Conservation (phyloP, 352 stramenopile genomes). For the Phytophthora ramorum region DNA sequence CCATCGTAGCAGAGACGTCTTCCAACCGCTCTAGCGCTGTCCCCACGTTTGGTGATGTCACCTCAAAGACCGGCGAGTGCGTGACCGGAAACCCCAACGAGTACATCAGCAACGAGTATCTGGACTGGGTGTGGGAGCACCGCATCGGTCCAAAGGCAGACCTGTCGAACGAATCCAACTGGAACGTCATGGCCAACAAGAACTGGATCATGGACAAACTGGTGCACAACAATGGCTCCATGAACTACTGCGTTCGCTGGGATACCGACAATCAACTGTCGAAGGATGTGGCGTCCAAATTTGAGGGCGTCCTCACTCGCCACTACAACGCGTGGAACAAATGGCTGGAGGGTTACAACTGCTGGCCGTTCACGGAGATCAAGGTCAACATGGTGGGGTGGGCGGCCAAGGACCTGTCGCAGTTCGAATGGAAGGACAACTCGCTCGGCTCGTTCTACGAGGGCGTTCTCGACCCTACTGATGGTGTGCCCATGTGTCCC, state of each 20-base stretch:
- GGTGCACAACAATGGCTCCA: conserved; percentile 31
- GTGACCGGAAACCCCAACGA: conserved; percentile 13
- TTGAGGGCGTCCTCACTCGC: conserved; percentile 18
- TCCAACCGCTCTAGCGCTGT: conserved; percentile 15
- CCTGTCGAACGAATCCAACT: conserved; percentile 9
- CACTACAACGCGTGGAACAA: conserved; percentile 34
- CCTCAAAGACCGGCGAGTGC: conserved; percentile 17
- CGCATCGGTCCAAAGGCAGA: conserved; percentile 19
- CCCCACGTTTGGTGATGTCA: conserved; percentile 27
- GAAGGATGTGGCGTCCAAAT: conserved; percentile 11
- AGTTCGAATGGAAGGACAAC: conserved; percentile 28
- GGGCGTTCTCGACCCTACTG: background rate
- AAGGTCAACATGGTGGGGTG: conserved; percentile 33
- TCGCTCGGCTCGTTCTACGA: conserved; percentile 25
- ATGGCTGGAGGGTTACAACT: conserved; percentile 33
- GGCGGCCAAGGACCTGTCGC: conserved; percentile 19
- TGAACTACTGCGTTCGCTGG: conserved; percentile 35
- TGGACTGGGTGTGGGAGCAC: conserved; percentile 29
- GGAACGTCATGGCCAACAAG: conserved; percentile 27
- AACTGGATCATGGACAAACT: conserved; percentile 30
- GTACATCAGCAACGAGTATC: conserved; percentile 21
- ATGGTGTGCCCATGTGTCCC: conserved; percentile 18
- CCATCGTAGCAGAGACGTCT: conserved; percentile 17
- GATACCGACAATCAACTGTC: conserved; percentile 5
- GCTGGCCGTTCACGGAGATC: conserved; percentile 28